Conservation (phyloP, 2,329 filamentous ascomycete genomes). For the Nigrospora osmanthi region DNA sequence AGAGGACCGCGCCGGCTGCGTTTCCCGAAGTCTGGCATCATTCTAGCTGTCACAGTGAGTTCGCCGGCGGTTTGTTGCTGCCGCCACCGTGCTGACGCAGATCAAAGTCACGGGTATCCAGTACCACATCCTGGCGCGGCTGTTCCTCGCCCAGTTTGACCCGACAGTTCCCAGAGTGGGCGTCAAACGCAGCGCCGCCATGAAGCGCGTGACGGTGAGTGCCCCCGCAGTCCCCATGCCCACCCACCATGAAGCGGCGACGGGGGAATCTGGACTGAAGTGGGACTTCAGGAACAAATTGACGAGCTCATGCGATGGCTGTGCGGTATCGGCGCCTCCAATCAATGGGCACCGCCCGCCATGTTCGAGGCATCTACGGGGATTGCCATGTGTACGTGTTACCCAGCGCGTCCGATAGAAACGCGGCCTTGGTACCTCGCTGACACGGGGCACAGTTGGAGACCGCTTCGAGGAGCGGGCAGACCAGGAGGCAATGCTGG, state of each 20-base stretch:
- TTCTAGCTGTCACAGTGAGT: conserved; percentile 43
- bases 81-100: background rate
- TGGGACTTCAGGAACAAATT: conserved; percentile 28
- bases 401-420: background rate
- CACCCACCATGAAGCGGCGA: background rate
- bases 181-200: conserved; percentile 22
- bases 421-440: too few relatives aligned
- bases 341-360: conserved; percentile 45
- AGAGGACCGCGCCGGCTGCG: conserved; percentile 24
- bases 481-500: conserved; percentile 40
- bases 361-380: conserved; percentile 50
- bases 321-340: conserved; percentile 51
- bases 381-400: conserved; percentile 41
- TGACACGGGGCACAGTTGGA: conserved; percentile 23
- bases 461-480: conserved; percentile 36
- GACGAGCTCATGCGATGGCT: conserved; percentile 40
- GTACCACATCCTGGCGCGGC: conserved; percentile 49
- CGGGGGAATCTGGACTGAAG: background rate
- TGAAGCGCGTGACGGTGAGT: conserved; percentile 30
- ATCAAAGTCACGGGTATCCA: conserved; percentile 47
- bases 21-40: conserved; percentile 54
- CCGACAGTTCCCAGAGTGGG: conserved; percentile 44
- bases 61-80: background rate
- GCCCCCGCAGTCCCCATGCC: background rate
- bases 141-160: conserved; percentile 49